Percentiles rank a stretch among this genome's conserved stretches.
Evolutionary conservation across 2,329 filamentous ascomycete genomes (phyloP).

Genomic region (Aspergillus fijiensis): DNA sequence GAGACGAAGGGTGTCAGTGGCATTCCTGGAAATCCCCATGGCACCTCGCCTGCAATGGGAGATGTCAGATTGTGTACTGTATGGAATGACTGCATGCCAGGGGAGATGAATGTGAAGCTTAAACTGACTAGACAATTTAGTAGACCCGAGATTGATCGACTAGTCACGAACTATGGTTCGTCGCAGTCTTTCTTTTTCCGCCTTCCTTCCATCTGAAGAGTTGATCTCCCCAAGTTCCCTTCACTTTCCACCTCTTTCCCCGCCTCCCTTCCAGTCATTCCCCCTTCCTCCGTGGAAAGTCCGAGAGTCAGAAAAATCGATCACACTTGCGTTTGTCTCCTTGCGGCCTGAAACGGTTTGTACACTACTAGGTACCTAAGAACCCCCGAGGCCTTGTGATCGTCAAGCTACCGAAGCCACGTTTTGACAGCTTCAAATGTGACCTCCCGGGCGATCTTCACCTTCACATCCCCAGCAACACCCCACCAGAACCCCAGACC

Average conservation of each 20-base stretch:
- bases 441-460: not conserved
- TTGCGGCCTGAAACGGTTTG: conserved; percentile 2
- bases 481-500: not conserved
- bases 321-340: conserved; percentile 6
- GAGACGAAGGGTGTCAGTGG: not conserved
- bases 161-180: conserved; percentile 10
- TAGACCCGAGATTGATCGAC: conserved; percentile 1
- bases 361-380: not conserved
- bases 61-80: conserved; percentile 8
- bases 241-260: not conserved
- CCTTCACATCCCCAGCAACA: not conserved
- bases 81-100: conserved; percentile 4
- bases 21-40: not conserved
- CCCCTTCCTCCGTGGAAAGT: not conserved
- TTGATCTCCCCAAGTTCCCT: not conserved
- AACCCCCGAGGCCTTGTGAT: not conserved
- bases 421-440: conserved; percentile 5
- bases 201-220: not conserved
- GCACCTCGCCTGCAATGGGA: not conserved
- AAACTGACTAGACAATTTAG: conserved; percentile 5
- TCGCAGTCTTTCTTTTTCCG: conserved; percentile 6
- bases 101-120: conserved; percentile 11
- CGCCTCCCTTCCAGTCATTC: not conserved
- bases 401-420: conserved; percentile 1
- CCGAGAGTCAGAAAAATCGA: not conserved